Conservation (phyloP, 192 early-diverging fungal genomes). For the Lunasporangiospora selenospora region DNA sequence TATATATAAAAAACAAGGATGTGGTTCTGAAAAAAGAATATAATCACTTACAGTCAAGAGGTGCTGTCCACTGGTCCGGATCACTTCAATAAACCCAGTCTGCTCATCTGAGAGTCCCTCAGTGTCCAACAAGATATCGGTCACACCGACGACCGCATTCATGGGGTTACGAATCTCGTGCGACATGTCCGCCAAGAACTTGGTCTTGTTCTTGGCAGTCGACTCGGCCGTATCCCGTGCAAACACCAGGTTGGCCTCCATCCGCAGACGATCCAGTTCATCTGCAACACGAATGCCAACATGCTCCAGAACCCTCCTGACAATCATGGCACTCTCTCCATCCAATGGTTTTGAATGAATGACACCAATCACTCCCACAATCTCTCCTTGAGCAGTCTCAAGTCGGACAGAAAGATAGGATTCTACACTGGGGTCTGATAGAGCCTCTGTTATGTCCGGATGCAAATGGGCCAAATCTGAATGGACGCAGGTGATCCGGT, state of each 20-base stretch:
- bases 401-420: constrained; percentile 51
- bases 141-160: constrained; percentile 62
- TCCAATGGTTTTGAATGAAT: constrained; percentile 44
- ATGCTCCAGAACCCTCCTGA: constrained; percentile 31
- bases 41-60: constrained; percentile 54
- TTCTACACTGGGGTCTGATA: constrained; percentile 28
- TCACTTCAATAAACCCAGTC: constrained; percentile 57
- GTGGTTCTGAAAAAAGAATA: background rate
- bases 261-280: constrained; percentile 52
- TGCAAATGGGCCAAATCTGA: constrained; percentile 13
- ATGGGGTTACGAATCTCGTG: constrained; percentile 67
- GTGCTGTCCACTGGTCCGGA: constrained; percentile 63
- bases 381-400: constrained; percentile 39
- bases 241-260: constrained; percentile 47
- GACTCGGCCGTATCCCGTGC: constrained; percentile 54
- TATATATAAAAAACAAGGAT: constrained; percentile 13
- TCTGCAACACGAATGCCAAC: constrained; percentile 42
- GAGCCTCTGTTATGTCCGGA: constrained; percentile 31
- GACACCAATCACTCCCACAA: constrained; percentile 49
- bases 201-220: constrained; percentile 61
- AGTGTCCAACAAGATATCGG: constrained; percentile 57
- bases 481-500: constrained; percentile 27
- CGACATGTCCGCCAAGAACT: constrained; percentile 63
- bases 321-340: constrained; percentile 27
- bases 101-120: constrained; percentile 54